A percentile compares a stretch with the other conserved stretches of the same genome.
These are phyloP conservation scores for Dothistroma septosporum DNA, from an alignment of 2,329 filamentous ascomycete species.

Conservation along the genomic window DNA sequence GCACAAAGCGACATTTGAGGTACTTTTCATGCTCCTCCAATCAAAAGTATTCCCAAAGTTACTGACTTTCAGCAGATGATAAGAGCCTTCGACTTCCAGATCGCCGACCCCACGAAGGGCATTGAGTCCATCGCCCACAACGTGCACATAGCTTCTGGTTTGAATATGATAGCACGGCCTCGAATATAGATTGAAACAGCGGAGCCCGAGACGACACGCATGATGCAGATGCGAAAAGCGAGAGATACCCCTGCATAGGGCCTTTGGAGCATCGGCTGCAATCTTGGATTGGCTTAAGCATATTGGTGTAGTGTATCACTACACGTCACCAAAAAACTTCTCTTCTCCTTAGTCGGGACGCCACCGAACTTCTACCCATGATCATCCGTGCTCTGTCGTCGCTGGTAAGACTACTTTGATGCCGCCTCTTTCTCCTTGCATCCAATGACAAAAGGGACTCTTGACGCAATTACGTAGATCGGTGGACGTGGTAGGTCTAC, in stretches of 20 bases:
- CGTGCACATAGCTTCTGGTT: constrained; percentile 19
- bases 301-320: neutral
- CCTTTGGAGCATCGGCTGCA: neutral
- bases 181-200: neutral
- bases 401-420: no score
- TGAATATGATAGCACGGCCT: constrained; percentile 15
- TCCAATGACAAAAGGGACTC: no score
- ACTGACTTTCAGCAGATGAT: constrained; percentile 17
- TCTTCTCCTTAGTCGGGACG: no score
- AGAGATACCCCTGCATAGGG: neutral
- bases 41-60: neutral
- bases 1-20: constrained; percentile 43
- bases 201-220: neutral
- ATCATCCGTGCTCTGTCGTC: no score
- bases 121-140: constrained; percentile 17
- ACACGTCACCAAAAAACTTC: no score
- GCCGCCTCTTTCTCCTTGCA: no score
- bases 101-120: constrained; percentile 21
- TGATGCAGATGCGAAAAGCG: neutral
- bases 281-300: neutral
- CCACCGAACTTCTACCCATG: no score
- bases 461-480: no score
- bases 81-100: constrained; percentile 19
- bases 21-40: neutral
- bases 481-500: no score